Evolutionary conservation across 768 basidiomycete genomes (phyloP).

Genomic region (Amanita molliuscula): DNA sequence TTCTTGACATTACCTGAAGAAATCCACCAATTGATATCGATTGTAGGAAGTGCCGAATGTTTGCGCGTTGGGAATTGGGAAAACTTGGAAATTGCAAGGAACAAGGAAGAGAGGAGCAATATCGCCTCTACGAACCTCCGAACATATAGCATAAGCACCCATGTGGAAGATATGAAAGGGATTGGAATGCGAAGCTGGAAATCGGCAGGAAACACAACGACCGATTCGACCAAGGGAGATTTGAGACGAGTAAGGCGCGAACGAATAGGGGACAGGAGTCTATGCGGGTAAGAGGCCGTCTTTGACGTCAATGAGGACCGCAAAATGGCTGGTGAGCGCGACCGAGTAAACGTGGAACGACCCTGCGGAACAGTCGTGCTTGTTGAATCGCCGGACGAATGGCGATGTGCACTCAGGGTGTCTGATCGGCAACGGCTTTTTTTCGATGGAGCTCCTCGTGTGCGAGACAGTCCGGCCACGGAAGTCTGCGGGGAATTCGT

Average conservation of each 20-base stretch:
- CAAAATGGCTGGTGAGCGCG: slow-evolving; percentile 50
- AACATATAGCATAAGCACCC: slow-evolving; percentile 48
- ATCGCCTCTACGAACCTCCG: slow-evolving; percentile 55
- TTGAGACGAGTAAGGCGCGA: slow-evolving; percentile 34
- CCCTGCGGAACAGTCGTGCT: slow-evolving; percentile 21
- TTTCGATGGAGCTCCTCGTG: slow-evolving; percentile 18
- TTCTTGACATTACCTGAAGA: slow-evolving; percentile 32
- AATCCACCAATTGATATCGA: slow-evolving; percentile 30
- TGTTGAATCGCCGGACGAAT: slow-evolving; percentile 30
- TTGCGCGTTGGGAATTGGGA: slow-evolving; percentile 20
- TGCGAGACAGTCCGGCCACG: slow-evolving; percentile 34
- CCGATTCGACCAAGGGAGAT: slow-evolving; percentile 12
- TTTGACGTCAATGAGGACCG: slow-evolving; percentile 24
- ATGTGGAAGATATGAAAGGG: slow-evolving; percentile 28
- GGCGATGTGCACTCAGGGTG: slow-evolving; percentile 21
- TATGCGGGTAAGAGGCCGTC: slow-evolving; percentile 16
- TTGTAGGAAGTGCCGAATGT: slow-evolving; percentile 13
- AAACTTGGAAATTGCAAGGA: slow-evolving; percentile 44
- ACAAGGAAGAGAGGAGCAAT: slow-evolving; percentile 53
- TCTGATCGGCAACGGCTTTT: slow-evolving; percentile 18
- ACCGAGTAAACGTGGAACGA: slow-evolving; percentile 55
- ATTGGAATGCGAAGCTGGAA: slow-evolving; percentile 34
- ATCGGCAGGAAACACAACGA: slow-evolving; percentile 37
- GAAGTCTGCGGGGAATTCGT: slow-evolving; percentile 25
- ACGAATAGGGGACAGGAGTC: slow-evolving; percentile 32